A percentile compares a stretch with the other conserved stretches of the same genome.
These are phyloP conservation scores for Oryza rufipogon DNA, from an alignment of 176 grass and related monocot species.

Conservation along the genomic window DNA sequence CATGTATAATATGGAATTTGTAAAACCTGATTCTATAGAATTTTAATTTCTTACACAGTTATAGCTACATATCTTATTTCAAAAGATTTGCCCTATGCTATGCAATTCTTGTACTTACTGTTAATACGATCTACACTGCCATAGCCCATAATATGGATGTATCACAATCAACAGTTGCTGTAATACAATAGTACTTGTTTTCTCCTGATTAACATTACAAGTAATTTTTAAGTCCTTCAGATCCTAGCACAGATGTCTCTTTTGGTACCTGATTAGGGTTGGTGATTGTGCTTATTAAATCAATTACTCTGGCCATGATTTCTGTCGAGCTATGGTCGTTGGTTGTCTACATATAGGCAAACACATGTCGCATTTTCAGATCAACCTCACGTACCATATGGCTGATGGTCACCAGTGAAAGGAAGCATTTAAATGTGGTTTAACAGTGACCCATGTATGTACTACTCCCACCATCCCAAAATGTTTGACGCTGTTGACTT, in stretches of 20 bases:
- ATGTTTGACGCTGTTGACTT: too few species aligned
- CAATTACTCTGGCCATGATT: constrained; percentile 11
- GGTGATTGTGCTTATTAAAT: neutral
- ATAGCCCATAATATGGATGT: neutral
- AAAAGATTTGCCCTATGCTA: neutral
- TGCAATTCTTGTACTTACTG: neutral
- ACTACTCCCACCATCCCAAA: too few species aligned
- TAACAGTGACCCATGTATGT: neutral
- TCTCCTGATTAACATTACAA: neutral
- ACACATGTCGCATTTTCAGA: neutral
- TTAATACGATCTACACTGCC: neutral
- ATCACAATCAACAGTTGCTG: neutral
- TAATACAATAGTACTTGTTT: neutral
- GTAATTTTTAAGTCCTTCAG: neutral
- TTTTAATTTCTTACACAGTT: neutral
- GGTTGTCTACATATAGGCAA: neutral
- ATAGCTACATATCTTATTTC: neutral
- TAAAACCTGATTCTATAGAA: neutral
- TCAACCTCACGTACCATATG: constrained; percentile 34
- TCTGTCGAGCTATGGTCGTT: constrained; percentile 21
- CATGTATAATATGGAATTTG: neutral
- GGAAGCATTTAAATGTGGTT: constrained; percentile 16
- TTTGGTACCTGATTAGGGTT: neutral
- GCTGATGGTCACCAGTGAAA: constrained; percentile 27
- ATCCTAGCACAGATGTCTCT: neutral